Evolutionary conservation across 352 stramenopile species (phyloP).

Genomic region (Phytophthora hybrid): DNA sequence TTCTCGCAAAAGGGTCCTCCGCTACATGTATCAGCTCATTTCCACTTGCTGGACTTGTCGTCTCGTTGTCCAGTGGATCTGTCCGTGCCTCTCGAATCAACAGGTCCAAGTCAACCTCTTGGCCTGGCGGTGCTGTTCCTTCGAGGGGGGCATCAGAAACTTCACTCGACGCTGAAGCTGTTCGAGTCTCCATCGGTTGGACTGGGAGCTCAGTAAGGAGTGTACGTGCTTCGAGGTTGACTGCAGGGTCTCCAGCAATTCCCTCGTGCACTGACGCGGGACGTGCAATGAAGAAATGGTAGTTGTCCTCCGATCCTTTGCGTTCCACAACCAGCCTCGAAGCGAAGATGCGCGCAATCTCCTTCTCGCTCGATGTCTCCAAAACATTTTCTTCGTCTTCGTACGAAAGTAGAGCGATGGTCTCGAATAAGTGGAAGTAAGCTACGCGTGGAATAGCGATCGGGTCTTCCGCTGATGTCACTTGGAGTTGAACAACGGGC

Average conservation of each 20-base stretch:
- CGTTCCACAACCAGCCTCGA: slow-evolving; percentile 32
- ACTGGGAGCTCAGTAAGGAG: slow-evolving; percentile 41
- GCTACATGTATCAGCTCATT: not conserved
- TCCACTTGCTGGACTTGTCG: not conserved
- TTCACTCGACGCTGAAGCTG: slow-evolving; percentile 12
- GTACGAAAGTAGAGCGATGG: slow-evolving; percentile 44
- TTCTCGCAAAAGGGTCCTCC: slow-evolving; percentile 17
- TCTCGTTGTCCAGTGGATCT: slow-evolving; percentile 29
- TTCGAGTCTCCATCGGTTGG: slow-evolving; percentile 24
- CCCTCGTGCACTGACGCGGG: slow-evolving; percentile 9
- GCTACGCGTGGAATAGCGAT: slow-evolving; percentile 19
- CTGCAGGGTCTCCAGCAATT: not conserved
- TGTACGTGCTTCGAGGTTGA: slow-evolving; percentile 18
- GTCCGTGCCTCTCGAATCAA: slow-evolving; percentile 40
- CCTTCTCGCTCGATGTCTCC: slow-evolving; percentile 37
- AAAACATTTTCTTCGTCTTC: slow-evolving; percentile 42
- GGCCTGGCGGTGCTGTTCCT: slow-evolving; percentile 3
- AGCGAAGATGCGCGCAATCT: slow-evolving; percentile 43
- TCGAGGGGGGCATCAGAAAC: slow-evolving; percentile 8
- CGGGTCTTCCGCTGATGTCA: slow-evolving; percentile 22
- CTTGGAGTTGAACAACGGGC: slow-evolving; percentile 43
- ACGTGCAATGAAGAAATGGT: slow-evolving; percentile 39
- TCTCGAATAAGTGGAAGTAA: slow-evolving; percentile 55
- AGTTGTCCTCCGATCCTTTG: slow-evolving; percentile 35
- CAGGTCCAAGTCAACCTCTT: slow-evolving; percentile 37